Evolutionary conservation across 805 yeast species (phyloP), one percentile per base, ranked within the genome.

Genomic region (Pichia paraexigua): DNA sequence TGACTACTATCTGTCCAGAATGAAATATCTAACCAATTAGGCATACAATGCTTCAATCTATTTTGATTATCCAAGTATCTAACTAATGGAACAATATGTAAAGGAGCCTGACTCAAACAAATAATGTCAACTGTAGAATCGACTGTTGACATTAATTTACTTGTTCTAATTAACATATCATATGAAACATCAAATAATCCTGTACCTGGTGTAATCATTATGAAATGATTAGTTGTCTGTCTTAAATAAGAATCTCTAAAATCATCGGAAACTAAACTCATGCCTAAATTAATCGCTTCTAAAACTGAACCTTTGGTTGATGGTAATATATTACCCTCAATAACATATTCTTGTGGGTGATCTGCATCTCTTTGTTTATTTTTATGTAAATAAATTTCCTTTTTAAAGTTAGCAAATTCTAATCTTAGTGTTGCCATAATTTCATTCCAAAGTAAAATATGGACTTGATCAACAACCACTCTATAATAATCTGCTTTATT

Each of bases 21-120:
- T 0, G 96, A 90, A 15, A 91, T 85, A 63, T 95, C 97, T 60
- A 94, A 79, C 97, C 99, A 94, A 46, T 87, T 85, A 1, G 99
- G 99, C 12, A 90, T 85, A 63, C 95, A 85, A 62, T 87, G 87
- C 41, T 78, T 76, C 13, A 84, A 63, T 28, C 70, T 69, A 18
- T 75, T 71, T 41, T 73, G 71, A 42, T 69, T 63, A 56, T 81
- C 84, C 53, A 80, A 67, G 61, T 82, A 87, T 48, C 97, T 68
- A 58, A 95, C 86, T 37, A 94, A 66, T 0, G 99, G 99, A 1
- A 94, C 94, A 3, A 87, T 82, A 65, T 94, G 98, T 41, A 94
- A 67, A 0, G 99, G 98, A 0, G 95, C 94, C 54, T 90, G 85
- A 37, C 96, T 83, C 49, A 94, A 70, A 61, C 97, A 89, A 8